Base-by-base conservation (phyloP, 257 asterid genomes). In the Verbascum thapsus region DNA sequence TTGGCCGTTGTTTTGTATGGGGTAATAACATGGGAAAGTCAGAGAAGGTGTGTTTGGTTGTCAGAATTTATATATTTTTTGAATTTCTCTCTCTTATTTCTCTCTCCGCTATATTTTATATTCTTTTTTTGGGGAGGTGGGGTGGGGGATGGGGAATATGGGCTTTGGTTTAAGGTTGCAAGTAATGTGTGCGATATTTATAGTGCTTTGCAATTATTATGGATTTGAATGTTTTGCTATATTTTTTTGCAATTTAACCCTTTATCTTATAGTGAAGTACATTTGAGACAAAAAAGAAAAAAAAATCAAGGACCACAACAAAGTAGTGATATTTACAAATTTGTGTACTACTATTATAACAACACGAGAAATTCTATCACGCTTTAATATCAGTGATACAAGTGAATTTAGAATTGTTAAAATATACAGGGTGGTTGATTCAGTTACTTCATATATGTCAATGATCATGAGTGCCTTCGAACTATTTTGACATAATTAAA, bases 1-100 rank as follows among this genome's bases (percentile, higher is more conserved):
- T 26, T 73, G 61, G 75, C 53, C 61, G 51, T 68, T 44, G 71
- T 26, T 57, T 64, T 20, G 19, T n/a, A 32, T 37, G 39, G 67
- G 78, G 64, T 47, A 57, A 70, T 48, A 32, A 55, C 55, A 69
- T 20, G 67, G 58, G 60, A 48, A 58, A 69, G 81, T 77, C 80
- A 64, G 88, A 68, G 67, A 72, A 73, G 61, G 78, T 65, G 76
- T 52, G 69, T 40, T 41, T 15, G 23, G 26, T 38, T 76, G 88
- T 77, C 86, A 74, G 23, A n/a, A n/a, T n/a, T n/a, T n/a, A n/a
- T n/a, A n/a, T 18, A 52, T 58, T 34, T 67, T 67, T 53, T 60
- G 53, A 71, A 51, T 57, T 17, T 57, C 59, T 56, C 52, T 26
- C 32, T 26, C 32, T 26, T 26, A 26, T 61, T 51, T 17, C 35